These are phyloP conservation scores for Diversispora eburnea DNA, from an alignment of 192 early-diverging fungal genomes.

Conservation along the genomic window DNA sequence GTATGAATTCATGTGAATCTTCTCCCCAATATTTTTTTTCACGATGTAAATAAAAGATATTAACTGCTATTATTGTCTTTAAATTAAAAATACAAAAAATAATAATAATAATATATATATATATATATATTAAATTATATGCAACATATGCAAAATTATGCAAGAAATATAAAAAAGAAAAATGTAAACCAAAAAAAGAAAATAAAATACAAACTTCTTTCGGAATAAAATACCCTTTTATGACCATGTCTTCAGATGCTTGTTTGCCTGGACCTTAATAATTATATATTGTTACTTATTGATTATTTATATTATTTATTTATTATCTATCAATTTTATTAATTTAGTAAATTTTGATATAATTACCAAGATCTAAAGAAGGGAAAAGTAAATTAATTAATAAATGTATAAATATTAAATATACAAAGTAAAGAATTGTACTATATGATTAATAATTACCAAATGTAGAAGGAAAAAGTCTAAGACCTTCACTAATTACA, in stretches of 20 bases:
- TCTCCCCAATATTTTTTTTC: constrained; percentile 49
- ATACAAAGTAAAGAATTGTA: not conserved
- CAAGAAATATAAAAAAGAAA: not conserved
- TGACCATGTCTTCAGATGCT: constrained; percentile 35
- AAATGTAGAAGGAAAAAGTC: constrained; percentile 42
- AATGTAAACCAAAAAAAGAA: not conserved
- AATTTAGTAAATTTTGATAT: not conserved
- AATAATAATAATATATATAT: not conserved
- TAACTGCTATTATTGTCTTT: constrained; percentile 31
- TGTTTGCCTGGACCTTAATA: constrained; percentile 34
- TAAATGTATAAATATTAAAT: not conserved
- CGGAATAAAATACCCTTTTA: constrained; percentile 42
- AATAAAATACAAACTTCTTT: constrained; percentile 29
- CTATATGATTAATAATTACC: not conserved
- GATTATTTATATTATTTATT: not conserved
- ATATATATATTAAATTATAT: too few species aligned
- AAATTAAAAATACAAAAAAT: not conserved
- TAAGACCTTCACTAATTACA: constrained; percentile 54
- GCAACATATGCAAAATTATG: too few species aligned
- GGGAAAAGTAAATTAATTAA: not conserved
- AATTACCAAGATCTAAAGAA: constrained; percentile 2
- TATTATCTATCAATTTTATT: not conserved
- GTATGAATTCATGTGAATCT: constrained; percentile 43
- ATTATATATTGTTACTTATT: constrained; percentile 6
- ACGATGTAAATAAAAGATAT: constrained; percentile 34